Evolutionary conservation across 2,329 filamentous ascomycete species (phyloP).

Genomic region (Colletotrichum destructivum): DNA sequence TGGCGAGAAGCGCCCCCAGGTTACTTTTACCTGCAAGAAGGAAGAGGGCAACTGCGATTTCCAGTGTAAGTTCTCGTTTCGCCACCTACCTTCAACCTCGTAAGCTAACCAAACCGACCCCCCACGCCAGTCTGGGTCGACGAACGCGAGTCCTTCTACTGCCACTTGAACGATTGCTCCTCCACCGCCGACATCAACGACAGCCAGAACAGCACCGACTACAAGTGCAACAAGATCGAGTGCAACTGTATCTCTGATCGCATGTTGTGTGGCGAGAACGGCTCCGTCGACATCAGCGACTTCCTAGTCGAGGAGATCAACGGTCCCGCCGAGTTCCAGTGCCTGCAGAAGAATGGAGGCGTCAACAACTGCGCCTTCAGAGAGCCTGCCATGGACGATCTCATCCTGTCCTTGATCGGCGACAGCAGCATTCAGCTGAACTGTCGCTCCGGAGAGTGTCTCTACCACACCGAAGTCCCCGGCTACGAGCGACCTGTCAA

Average conservation of each 20-base stretch:
- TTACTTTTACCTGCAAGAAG: constrained; percentile 91
- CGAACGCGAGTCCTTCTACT: constrained; percentile 95
- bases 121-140: constrained; percentile 88
- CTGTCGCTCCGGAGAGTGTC: constrained; percentile 90
- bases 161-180: constrained; percentile 85
- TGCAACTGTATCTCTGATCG: constrained; percentile 92
- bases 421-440: constrained; percentile 89
- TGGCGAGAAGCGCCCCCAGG: constrained; percentile 88
- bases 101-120: background rate
- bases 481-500: constrained; percentile 92
- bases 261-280: constrained; percentile 93
- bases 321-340: constrained; percentile 89
- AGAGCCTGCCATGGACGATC: constrained; percentile 91
- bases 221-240: constrained; percentile 86
- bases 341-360: constrained; percentile 75
- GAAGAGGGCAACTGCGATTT: constrained; percentile 88
- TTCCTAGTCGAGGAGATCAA: constrained; percentile 88
- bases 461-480: constrained; percentile 93
- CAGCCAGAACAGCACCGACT: constrained; percentile 84
- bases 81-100: background rate
- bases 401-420: constrained; percentile 91
- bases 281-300: constrained; percentile 92
- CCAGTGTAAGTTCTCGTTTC: constrained; percentile 76
- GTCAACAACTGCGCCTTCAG: constrained; percentile 83
- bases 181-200: constrained; percentile 79